Percentiles rank a stretch among this genome's conserved stretches.
Conservation (phyloP, 352 stramenopile species). For the Phytopythium helicoides region DNA sequence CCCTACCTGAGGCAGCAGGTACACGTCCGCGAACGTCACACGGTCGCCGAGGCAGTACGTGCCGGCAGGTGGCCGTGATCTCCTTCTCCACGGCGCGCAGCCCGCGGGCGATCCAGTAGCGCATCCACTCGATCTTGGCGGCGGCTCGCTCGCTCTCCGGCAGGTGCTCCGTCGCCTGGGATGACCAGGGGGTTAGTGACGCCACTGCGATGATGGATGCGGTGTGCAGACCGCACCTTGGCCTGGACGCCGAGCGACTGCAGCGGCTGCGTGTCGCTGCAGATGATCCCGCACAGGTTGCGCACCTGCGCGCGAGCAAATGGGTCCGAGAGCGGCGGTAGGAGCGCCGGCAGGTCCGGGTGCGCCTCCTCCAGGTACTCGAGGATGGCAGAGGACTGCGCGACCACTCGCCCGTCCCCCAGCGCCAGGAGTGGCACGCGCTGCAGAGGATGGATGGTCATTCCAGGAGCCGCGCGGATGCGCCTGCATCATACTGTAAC, state of each 20-base stretch:
- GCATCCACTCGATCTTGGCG: constrained; percentile 50
- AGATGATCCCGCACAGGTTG: constrained; percentile 90
- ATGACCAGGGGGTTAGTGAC: not conserved
- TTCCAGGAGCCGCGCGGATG: no score
- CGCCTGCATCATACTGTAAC: not conserved
- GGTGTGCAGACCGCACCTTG: constrained; percentile 12
- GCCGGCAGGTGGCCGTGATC: constrained; percentile 36
- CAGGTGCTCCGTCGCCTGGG: constrained; percentile 25
- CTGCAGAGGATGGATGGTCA: no score
- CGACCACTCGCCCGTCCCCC: constrained; percentile 66
- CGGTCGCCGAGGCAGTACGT: constrained; percentile 70
- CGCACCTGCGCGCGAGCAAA: constrained; percentile 70
- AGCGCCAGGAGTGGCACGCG: constrained; percentile 71
- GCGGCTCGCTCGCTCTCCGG: constrained; percentile 47
- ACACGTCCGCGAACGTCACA: constrained; percentile 88
- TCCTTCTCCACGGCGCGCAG: constrained; percentile 75
- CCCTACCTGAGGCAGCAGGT: constrained; percentile 89
- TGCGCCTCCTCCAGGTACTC: constrained; percentile 91
- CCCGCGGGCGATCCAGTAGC: constrained; percentile 72
- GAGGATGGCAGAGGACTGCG: constrained; percentile 90
- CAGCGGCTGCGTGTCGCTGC: constrained; percentile 89
- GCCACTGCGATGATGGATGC: no score
- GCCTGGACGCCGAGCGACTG: constrained; percentile 86
- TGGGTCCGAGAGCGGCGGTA: constrained; percentile 69
- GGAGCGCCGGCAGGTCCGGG: constrained; percentile 36